Base-by-base conservation (phyloP, 2,329 filamentous ascomycete species). In the Bipolaris sorokiniana region DNA sequence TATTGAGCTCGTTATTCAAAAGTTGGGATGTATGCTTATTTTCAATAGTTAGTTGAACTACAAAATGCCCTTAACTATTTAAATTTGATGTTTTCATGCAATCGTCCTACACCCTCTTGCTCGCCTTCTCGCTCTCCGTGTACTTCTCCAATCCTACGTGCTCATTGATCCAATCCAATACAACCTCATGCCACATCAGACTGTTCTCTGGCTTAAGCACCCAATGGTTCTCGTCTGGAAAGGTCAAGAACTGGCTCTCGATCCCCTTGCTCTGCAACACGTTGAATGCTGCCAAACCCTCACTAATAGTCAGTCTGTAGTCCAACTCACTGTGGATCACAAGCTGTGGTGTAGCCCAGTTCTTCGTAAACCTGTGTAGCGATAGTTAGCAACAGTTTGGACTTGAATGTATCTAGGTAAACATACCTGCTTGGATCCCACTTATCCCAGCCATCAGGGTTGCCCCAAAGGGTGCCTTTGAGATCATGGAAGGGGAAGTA, bases 181-280 rank as follows among this genome's bases (percentile, higher is more conserved):
- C 92, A 56, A 92, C 90, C 54, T 85, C 85, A 70, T 98, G 92
- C 95, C 95, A 98, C 18, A 96, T 83, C 16, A 97, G 79, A 3
- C 88, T 90, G 75, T 98, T 98, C 77, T 97, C 94, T 0, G 90
- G 91, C 74, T 97, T 96, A 51, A 97, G 72, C 3, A 97, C 92
- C 91, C 91, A 90, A 67, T 90, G 88, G 48, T 88, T 86, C 76
- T 92, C 89, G 70, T 91, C 92, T 0, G 91, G 90, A 72, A 96
- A 97, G 18, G 87, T 88, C 64, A 96, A 71, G 63, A 96, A 86
- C 63, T 89, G 87, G 74, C 90, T 95, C 18, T 90, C 88, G 1
- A 96, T 83, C 0, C 87, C 87, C 50, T 84, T 84, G 22, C 86
- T 85, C 77, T 97, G 92, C 28, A 97, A 80, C 7, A 92, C 88